Base-by-base conservation (phyloP, 108 stramenopile species). In the Schizochytrium sp. region DNA sequence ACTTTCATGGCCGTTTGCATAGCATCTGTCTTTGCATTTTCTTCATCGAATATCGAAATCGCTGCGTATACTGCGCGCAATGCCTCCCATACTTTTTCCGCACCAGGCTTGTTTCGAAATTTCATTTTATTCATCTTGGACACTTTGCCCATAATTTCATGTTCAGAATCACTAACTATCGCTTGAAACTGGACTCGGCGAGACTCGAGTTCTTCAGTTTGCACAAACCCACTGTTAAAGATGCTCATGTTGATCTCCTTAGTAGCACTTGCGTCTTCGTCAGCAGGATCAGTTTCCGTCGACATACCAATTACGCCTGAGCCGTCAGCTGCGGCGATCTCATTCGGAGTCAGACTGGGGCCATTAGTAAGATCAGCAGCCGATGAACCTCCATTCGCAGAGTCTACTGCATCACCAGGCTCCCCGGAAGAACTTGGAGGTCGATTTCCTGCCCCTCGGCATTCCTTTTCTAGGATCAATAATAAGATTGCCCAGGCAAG, bases 91-190 rank as follows among this genome's bases (percentile, higher is more conserved):
- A 83, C 76, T 53, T 83, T 49, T 5, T 83, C 76, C 2, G 76
- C 47, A 40, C 76, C 76, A 10, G 47, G 47, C 40, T 83, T 83
- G 76, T 83, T 83, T 7, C 76, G 47, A 53, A 83, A 83, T 53
- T 83, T 83, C 76, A 83, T 83, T 28, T 83, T 83, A 40, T 83
- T 83, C 76, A 83, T 83, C 53, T 83, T 83, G 50, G 76, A 83
- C 0, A 83, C 28, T 53, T 83, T 83, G 10, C 28, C 76, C 76
- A 83, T 83, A 3, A 83, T 83, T 42, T 83, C 76, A 53, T 83
- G 76, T 12, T 83, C 76, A 7, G 76, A 10, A 2, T 83, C 76
- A 28, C 28, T 5, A 5, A 83, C 76, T 10, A 83, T 42, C 1
- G 76, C 76, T 10, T 55, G 47, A 13, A 83, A 50, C 50, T 49